Base-by-base conservation (phyloP, 257 asterid genomes). In the Solanum etuberosum region DNA sequence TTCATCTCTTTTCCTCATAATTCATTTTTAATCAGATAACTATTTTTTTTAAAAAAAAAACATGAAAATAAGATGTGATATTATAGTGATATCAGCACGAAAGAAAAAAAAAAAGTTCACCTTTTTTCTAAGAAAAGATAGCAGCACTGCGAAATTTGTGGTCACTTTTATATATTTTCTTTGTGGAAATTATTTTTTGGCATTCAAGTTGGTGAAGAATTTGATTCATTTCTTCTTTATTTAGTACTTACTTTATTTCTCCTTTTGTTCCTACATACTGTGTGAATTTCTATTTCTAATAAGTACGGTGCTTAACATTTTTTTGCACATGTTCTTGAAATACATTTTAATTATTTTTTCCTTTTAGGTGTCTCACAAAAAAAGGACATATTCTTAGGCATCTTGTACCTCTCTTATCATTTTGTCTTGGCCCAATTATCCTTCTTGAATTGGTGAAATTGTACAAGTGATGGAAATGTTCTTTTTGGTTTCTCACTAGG, bases 191-290 rank as follows among this genome's bases (percentile, higher is more conserved):
- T 40, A 7, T 38, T 40, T 13, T 37, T 73, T 29, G n/a, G 3
- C 34, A n/a, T 40, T n/a, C 13, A 76, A 14, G 83, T 9, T 40
- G n/a, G 57, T 40, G 83, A 76, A 76, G 83, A 76, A 40, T 76
- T 40, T 40, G 37, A 40, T 76, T 76, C 83, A 76, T 76, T 74
- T 76, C 59, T 76, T 76, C 83, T 76, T 76, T 38, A 73, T 21
- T 37, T 6, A 35, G 51, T 73, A 43, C 82, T 20, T 9, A 21
- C 9, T 73, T 73, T 73, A 13, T n/a, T 40, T 76, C 34, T 40
- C 2, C 12, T 38, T n/a, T n/a, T 76, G 83, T 38, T 76, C 23
- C 21, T 38, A 5, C 35, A 76, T 76, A 40, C 57, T n/a, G 13
- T 76, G 59, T 76, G n/a, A 40, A 76, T 40, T 15, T n/a, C 23